A percentile compares a stretch with the other conserved stretches of the same genome.
Conservation (phyloP, 352 stramenopile genomes). For the Peronosclerospora sorghi region DNA sequence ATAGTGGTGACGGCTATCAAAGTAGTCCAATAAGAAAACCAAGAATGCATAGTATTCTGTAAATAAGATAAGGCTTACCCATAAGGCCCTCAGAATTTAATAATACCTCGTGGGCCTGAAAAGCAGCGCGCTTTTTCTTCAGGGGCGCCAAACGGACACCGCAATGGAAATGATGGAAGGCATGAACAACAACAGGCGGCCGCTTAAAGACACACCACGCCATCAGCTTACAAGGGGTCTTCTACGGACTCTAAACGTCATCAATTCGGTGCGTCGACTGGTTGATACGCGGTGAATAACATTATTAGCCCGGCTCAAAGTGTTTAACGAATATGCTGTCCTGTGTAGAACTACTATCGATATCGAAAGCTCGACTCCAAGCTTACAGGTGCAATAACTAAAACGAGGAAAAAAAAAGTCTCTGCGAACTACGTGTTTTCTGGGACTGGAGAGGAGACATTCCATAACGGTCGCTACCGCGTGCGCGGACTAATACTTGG, state of each 20-base stretch:
- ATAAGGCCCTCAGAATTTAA: no score
- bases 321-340: constrained; percentile 31
- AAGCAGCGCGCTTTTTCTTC: no score
- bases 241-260: constrained; percentile 95
- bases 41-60: no score
- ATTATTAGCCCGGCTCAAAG: no score
- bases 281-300: no score
- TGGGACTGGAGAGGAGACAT: constrained; percentile 46
- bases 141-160: no score
- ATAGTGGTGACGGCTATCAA: no score
- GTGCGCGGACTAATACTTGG: constrained; percentile 58
- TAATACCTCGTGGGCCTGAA: no score
- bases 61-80: no score
- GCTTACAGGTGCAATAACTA: constrained; percentile 26
- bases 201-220: constrained; percentile 28
- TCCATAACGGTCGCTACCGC: constrained; percentile 67
- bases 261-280: constrained; percentile 78
- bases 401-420: constrained; percentile 62
- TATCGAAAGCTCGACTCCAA: constrained; percentile 64
- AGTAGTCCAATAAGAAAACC: no score
- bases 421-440: constrained; percentile 51
- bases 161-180: constrained; percentile 18
- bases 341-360: constrained; percentile 68
- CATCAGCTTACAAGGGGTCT: constrained; percentile 86
- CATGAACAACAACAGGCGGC: constrained; percentile 12